These are phyloP conservation scores for Larix kaempferi DNA, from an alignment of 75 land plant genomes.

Conservation along the genomic window DNA sequence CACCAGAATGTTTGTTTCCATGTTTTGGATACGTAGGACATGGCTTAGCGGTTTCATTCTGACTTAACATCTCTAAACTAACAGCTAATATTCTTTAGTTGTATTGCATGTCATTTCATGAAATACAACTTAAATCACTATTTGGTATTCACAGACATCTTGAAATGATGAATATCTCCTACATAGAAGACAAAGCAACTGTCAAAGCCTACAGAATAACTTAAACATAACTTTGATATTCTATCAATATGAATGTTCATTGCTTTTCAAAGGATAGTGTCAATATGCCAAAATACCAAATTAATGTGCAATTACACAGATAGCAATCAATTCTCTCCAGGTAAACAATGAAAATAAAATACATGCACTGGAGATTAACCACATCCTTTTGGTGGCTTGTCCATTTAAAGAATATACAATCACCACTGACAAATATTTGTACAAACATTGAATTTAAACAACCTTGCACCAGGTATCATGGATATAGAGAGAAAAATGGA, in stretches of 20 bases:
- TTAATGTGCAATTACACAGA: neutral
- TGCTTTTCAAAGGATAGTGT: neutral
- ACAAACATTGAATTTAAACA: neutral
- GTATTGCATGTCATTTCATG: too few species aligned
- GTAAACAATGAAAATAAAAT: constrained; percentile 1
- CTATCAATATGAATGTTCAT: constrained; percentile 4
- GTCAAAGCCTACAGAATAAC: neutral
- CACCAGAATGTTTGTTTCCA: too few species aligned
- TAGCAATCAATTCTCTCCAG: constrained; percentile 2
- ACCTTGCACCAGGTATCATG: neutral
- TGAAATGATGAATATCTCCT: neutral
- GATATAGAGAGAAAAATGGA: neutral
- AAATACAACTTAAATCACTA: too few species aligned
- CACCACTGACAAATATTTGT: neutral
- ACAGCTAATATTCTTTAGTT: too few species aligned
- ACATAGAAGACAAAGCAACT: neutral
- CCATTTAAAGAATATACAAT: neutral
- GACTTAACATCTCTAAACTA: too few species aligned
- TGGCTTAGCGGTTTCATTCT: too few species aligned
- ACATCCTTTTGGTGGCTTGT: neutral
- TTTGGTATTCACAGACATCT: neutral
- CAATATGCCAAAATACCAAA: neutral
- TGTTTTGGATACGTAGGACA: too few species aligned
- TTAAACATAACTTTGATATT: neutral
- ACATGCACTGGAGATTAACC: neutral